Evolutionary conservation across 192 early-diverging fungal genomes (phyloP), one percentile per base, ranked within the genome.

Genomic region (Cladochytrium replicatum): DNA sequence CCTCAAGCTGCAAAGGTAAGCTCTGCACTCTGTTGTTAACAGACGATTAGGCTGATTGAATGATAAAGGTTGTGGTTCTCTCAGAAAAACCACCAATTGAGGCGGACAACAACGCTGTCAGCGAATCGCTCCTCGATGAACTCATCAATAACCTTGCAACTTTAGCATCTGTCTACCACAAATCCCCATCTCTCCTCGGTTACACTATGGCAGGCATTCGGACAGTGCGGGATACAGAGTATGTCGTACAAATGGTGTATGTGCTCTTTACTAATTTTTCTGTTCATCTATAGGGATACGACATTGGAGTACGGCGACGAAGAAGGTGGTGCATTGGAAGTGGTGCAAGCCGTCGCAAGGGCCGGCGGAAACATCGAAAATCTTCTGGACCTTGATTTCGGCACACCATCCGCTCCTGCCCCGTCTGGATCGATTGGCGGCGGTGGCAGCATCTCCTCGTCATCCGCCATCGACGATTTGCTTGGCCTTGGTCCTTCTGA

Each of bases 81-180:
- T 78, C 84, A 1, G 91, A 95, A 29, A 90, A 86, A 61, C 88
- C 91, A 2, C 83, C 90, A 13, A 82, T 95, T 46, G 78, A 81
- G 22, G 67, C 71, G 15, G 83, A 91, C 41, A 71, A 56, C 27
- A 63, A 55, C 40, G 71, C 72, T 24, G 67, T 98, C 31, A 76
- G 81, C 24, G 67, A 81, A 11, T 61, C 73, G 27, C 66, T 97
- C 6, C 73, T 97, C 41, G 87, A 93, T 31, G 88, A 93, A 54
- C 71, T 98, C 29, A 68, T 97, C 40, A 71, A 65, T 44, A 85
- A 96, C 58, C 89, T 98, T 41, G 83, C 80, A 7, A 78, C 83
- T 25, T 64, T 98, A 28, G 88, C 95, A 1, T 92, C 89, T 9
- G 92, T 98, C n/a, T 88, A 92, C 57, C 95, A 98, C 60, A 91